Conservation (phyloP, 345 rosid genomes). For the Draba incana region DNA sequence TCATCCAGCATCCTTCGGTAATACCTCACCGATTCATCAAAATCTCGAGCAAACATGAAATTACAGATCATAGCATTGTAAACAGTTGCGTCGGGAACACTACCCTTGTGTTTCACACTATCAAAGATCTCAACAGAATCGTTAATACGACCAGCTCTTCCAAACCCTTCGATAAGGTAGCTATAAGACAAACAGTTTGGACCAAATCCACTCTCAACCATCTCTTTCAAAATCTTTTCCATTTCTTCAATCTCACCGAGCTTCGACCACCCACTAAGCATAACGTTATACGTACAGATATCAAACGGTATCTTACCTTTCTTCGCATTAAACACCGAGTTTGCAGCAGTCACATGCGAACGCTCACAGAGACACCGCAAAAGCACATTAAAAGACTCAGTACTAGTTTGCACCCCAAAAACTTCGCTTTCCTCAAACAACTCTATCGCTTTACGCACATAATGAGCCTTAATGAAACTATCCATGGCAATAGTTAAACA, state of each 20-base stretch:
- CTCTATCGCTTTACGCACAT: slow-evolving; percentile 58
- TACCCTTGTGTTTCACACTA: slow-evolving; percentile 53
- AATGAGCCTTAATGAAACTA: slow-evolving; percentile 56
- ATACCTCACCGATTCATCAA: slow-evolving; percentile 60
- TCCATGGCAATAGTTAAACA: slow-evolving; percentile 62
- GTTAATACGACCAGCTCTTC: slow-evolving; percentile 69
- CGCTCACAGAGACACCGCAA: slow-evolving; percentile 68
- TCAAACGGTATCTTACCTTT: slow-evolving; percentile 58
- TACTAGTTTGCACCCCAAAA: slow-evolving; percentile 55
- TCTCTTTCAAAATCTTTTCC: slow-evolving; percentile 60
- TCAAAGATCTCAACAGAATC: slow-evolving; percentile 68
- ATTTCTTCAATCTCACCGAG: slow-evolving; percentile 61
- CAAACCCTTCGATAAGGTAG: slow-evolving; percentile 70
- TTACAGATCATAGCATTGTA: slow-evolving; percentile 82
- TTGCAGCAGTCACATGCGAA: slow-evolving; percentile 71
- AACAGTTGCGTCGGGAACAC: slow-evolving; percentile 53
- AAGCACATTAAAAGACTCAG: slow-evolving; percentile 68
- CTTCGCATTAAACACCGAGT: slow-evolving; percentile 55
- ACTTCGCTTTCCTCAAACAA: slow-evolving; percentile 54
- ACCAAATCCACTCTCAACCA: slow-evolving; percentile 59
- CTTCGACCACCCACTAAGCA: slow-evolving; percentile 81
- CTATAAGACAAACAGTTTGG: slow-evolving; percentile 63
- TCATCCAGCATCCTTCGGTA: slow-evolving; percentile 56
- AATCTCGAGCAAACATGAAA: slow-evolving; percentile 53
- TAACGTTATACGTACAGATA: slow-evolving; percentile 56